Percentiles rank a stretch among this genome's conserved stretches.
Conservation (phyloP, 2,329 filamentous ascomycete species). For the Phaeosphaeria sp. region DNA sequence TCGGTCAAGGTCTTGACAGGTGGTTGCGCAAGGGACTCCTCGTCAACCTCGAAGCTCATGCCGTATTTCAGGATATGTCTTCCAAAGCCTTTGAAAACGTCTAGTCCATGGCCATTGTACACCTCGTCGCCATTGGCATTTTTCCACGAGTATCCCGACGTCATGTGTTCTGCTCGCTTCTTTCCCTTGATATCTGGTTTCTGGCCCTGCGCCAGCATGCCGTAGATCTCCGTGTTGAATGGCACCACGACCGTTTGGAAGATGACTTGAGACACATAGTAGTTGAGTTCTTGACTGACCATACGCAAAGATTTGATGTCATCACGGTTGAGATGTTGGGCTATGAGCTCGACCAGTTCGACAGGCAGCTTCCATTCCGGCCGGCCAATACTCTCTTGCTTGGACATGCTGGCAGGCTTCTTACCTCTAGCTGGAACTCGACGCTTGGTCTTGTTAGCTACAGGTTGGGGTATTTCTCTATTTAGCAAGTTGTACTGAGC, state of each 20-base stretch:
- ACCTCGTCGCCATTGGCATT: constrained; percentile 53
- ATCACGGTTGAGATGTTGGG: constrained; percentile 61
- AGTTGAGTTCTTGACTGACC: constrained; percentile 66
- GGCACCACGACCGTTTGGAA: constrained; percentile 71
- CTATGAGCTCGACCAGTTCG: constrained; percentile 68
- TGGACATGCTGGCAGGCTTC: neutral
- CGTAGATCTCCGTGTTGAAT: constrained; percentile 70
- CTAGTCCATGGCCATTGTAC: constrained; percentile 65
- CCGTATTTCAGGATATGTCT: constrained; percentile 68
- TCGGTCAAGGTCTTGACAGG: constrained; percentile 65
- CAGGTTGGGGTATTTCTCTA: neutral
- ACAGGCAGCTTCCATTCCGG: constrained; percentile 58
- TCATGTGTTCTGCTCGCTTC: constrained; percentile 36
- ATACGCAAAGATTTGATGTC: constrained; percentile 68
- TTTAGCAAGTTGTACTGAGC: constrained; percentile 32
- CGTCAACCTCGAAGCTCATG: constrained; percentile 72
- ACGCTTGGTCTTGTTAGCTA: neutral
- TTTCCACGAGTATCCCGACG: constrained; percentile 48
- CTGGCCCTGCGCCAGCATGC: constrained; percentile 54
- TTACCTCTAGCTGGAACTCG: neutral
- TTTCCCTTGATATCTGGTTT: constrained; percentile 47
- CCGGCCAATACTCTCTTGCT: constrained; percentile 37
- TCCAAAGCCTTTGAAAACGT: constrained; percentile 68
- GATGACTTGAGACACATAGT: constrained; percentile 63
- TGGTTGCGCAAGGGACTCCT: constrained; percentile 58